A percentile compares a stretch with the other conserved stretches of the same genome.
phyloP scores from a whole-genome alignment of 352 stramenopile genomes.

The Pythium angustatum region DNA sequence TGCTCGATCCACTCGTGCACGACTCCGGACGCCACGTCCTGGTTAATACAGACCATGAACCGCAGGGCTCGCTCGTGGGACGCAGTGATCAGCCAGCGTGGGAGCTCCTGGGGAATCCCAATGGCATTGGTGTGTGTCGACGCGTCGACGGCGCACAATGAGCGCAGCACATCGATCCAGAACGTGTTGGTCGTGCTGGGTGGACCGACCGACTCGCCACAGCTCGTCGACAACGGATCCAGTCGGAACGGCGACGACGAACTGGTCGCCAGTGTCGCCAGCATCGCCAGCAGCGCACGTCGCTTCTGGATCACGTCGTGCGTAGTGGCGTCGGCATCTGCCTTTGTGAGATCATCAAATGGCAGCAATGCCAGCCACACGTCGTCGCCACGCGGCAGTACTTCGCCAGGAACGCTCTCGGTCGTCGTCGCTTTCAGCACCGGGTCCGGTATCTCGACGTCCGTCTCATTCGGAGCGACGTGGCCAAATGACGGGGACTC shows the following conservation, averaged over 20 bases:
- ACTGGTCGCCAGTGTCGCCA: neutral
- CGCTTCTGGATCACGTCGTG: neutral
- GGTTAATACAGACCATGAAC: neutral
- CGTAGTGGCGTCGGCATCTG: too few species aligned
- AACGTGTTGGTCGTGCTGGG: neutral
- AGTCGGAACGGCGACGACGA: neutral
- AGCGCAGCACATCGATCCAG: neutral
- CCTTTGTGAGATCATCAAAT: conserved; percentile 18
- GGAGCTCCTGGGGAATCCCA: too few species aligned
- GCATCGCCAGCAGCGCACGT: neutral
- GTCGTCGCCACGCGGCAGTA: neutral
- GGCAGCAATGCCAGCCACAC: conserved; percentile 2
- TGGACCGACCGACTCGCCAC: neutral
- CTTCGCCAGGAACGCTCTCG: neutral
- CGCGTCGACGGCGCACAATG: neutral
- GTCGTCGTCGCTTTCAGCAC: neutral
- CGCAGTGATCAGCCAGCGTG: neutral
- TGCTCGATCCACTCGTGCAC: neutral
- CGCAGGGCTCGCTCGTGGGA: neutral
- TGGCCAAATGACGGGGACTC: too few species aligned
- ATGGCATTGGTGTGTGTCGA: neutral
- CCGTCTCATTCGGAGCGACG: too few species aligned
- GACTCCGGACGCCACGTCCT: neutral
- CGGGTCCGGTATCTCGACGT: neutral
- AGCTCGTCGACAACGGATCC: neutral